Percentiles rank a stretch among this genome's conserved stretches.
phyloP scores from a whole-genome alignment of 1,139 yeast species.

The Nakaseomyces uthaithaninus region DNA sequence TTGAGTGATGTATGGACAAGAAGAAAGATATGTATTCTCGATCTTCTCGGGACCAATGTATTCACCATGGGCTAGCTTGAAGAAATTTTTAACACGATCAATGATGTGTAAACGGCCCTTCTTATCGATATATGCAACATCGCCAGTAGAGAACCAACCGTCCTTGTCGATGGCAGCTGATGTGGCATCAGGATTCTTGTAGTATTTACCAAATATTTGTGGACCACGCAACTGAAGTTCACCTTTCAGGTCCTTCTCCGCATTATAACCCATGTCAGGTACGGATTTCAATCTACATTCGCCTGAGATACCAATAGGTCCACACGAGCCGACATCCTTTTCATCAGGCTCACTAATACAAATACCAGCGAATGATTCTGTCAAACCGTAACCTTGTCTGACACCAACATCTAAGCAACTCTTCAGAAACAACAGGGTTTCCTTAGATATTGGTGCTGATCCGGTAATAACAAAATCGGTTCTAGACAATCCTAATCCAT shows the following conservation, averaged over 20 bases:
- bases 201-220: slow-evolving; percentile 54
- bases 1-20: slow-evolving; percentile 46
- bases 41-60: slow-evolving; percentile 74
- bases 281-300: slow-evolving; percentile 59
- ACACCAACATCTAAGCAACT: slow-evolving; percentile 54
- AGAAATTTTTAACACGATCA: slow-evolving; percentile 74
- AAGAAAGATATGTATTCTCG: slow-evolving; percentile 54
- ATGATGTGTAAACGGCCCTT: slow-evolving; percentile 53
- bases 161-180: slow-evolving; percentile 47
- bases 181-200: slow-evolving; percentile 49
- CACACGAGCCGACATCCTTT: slow-evolving; percentile 55
- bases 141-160: slow-evolving; percentile 77
- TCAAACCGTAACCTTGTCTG: slow-evolving; percentile 69
- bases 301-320: slow-evolving; percentile 44
- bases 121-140: slow-evolving; percentile 50
- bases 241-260: slow-evolving; percentile 42
- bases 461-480: slow-evolving; percentile 45
- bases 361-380: slow-evolving; percentile 66
- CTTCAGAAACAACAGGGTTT: slow-evolving; percentile 52
- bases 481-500: slow-evolving; percentile 50
- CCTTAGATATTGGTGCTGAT: slow-evolving; percentile 65
- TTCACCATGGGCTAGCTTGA: slow-evolving; percentile 76
- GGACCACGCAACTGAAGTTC: slow-evolving; percentile 65
- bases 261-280: slow-evolving; percentile 57
- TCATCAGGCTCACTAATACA: slow-evolving; percentile 39